phyloP scores from a whole-genome alignment of 2,329 filamentous ascomycete genomes.

The Epicoccum sorghinum region DNA sequence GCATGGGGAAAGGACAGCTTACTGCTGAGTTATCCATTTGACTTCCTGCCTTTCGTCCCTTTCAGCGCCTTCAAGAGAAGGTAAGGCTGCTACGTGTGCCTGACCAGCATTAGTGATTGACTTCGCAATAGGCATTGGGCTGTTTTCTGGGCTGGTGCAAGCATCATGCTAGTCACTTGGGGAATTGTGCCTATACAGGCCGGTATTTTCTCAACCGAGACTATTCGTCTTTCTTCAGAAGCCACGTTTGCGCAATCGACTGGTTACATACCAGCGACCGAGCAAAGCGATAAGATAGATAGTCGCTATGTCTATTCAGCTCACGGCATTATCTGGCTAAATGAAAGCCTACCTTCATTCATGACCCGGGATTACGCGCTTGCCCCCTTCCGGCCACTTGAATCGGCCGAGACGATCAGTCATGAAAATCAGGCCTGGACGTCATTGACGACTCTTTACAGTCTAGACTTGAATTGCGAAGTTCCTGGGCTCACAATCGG shows the following conservation, averaged over 20 bases:
- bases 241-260: slow-evolving; percentile 27
- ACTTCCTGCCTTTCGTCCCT: slow-evolving; percentile 54
- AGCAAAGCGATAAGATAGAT: slow-evolving; percentile 43
- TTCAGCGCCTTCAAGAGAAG: slow-evolving; percentile 46
- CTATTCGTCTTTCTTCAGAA: slow-evolving; percentile 27
- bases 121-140: slow-evolving; percentile 56
- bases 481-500: neutral
- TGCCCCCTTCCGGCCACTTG: slow-evolving; percentile 49
- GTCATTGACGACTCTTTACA: neutral
- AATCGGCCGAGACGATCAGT: neutral
- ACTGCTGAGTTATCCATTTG: slow-evolving; percentile 61
- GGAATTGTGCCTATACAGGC: slow-evolving; percentile 61
- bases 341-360: slow-evolving; percentile 53
- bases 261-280: slow-evolving; percentile 27
- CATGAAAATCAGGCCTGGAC: neutral
- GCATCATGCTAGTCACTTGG: slow-evolving; percentile 62
- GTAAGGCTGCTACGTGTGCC: slow-evolving; percentile 14
- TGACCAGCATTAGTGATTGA: slow-evolving; percentile 3
- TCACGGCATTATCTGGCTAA: slow-evolving; percentile 56
- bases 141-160: slow-evolving; percentile 56
- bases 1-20: slow-evolving; percentile 55
- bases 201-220: slow-evolving; percentile 56
- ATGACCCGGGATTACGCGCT: slow-evolving; percentile 53
- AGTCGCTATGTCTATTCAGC: slow-evolving; percentile 52
- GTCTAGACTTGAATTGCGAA: neutral